Conservation (phyloP, 331 rosid genomes). For the Malus hybrid region DNA sequence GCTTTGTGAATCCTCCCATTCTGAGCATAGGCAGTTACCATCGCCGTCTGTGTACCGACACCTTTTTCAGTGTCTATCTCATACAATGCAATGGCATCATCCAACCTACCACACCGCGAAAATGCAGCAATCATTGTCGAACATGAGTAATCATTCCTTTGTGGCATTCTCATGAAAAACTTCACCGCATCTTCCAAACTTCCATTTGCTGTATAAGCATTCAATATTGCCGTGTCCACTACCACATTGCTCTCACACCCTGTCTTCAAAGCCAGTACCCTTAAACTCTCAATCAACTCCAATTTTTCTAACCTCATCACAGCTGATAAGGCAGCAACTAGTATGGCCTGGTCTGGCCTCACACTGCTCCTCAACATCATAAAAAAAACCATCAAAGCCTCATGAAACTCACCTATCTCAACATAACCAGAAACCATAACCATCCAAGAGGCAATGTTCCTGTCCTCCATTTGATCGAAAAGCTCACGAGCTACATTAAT, state of each 20-base stretch:
- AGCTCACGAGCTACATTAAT: constrained; percentile 21
- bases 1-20: constrained; percentile 25
- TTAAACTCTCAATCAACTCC: constrained; percentile 21
- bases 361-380: constrained; percentile 15
- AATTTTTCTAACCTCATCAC: constrained; percentile 7
- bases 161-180: constrained; percentile 19
- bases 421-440: constrained; percentile 26
- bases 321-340: constrained; percentile 26
- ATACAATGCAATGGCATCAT: constrained; percentile 23
- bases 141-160: constrained; percentile 26
- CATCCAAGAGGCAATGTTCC: constrained; percentile 22
- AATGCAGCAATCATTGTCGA: constrained; percentile 28
- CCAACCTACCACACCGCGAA: constrained; percentile 16
- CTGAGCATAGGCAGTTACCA: constrained; percentile 28
- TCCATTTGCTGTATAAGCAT: constrained; percentile 24
- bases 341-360: constrained; percentile 14
- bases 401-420: constrained; percentile 1
- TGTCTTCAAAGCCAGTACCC: constrained; percentile 19
- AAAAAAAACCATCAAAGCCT: constrained; percentile 16
- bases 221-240: constrained; percentile 24
- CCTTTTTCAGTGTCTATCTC: constrained; percentile 15
- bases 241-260: constrained; percentile 24
- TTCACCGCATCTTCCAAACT: constrained; percentile 17
- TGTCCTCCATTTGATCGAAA: constrained; percentile 20
- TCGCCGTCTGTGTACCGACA: constrained; percentile 13